A percentile compares a stretch with the other conserved stretches of the same genome.
phyloP scores from a whole-genome alignment of 1,139 yeast species.

The Ogataea hybrid region DNA sequence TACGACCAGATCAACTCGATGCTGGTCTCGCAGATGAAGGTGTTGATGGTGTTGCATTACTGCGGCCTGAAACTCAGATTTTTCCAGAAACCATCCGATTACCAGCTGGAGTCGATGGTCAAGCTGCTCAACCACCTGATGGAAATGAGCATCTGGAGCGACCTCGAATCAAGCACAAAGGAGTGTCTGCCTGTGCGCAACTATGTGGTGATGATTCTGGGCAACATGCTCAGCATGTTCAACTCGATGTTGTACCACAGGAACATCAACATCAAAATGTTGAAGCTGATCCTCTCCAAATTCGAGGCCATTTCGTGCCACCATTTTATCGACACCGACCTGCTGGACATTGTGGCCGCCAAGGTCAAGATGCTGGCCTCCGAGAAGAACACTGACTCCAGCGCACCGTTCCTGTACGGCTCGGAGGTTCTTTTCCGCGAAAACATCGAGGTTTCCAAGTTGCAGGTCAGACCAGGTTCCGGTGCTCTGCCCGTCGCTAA shows the following conservation, averaged over 20 bases:
- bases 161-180: background rate
- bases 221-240: conserved; percentile 13
- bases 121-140: conserved; percentile 8
- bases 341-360: conserved; percentile 4
- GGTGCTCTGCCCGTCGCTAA: background rate
- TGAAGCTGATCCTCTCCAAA: conserved; percentile 10
- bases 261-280: conserved; percentile 1
- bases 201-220: conserved; percentile 8
- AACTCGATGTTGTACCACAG: conserved; percentile 11
- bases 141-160: conserved; percentile 5
- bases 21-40: conserved; percentile 5
- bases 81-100: conserved; percentile 8
- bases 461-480: background rate
- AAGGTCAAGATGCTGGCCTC: conserved; percentile 8
- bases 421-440: background rate
- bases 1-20: conserved; percentile 7
- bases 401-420: conserved; percentile 4
- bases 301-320: conserved; percentile 11
- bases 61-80: conserved; percentile 12
- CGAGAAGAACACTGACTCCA: background rate
- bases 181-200: conserved; percentile 6
- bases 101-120: conserved; percentile 10
- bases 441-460: background rate
- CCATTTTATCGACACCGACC: conserved; percentile 1
- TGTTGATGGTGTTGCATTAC: conserved; percentile 11